Evolutionary conservation across 2,329 filamentous ascomycete genomes (phyloP).

Genomic region (Colletotrichum sp.): DNA sequence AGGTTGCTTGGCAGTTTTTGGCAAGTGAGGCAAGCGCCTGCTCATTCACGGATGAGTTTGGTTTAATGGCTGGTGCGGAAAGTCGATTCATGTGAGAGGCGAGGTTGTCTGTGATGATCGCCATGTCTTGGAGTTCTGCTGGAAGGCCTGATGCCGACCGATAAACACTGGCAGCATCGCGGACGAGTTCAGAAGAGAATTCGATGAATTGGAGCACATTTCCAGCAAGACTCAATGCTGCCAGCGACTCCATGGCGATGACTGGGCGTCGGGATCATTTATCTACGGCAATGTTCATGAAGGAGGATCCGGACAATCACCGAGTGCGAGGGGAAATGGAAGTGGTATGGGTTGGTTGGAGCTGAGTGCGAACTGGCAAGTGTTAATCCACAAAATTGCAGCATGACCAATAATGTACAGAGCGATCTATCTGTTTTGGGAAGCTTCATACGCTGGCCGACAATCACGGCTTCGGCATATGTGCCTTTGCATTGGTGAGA

Average conservation of each 20-base stretch:
- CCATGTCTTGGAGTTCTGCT: background rate
- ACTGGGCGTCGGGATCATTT: background rate
- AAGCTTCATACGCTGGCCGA: background rate
- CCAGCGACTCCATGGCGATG: background rate
- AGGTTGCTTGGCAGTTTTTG: background rate
- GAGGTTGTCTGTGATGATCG: background rate
- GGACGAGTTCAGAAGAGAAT: background rate
- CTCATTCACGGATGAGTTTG: background rate
- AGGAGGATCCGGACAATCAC: too few relatives aligned
- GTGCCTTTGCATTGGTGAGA: too few relatives aligned
- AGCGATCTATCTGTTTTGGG: background rate
- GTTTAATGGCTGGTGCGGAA: background rate
- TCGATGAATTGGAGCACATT: background rate
- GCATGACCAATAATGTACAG: conserved; percentile 16
- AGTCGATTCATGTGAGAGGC: background rate
- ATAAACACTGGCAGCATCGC: background rate
- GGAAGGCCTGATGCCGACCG: background rate
- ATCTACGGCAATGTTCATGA: too few relatives aligned
- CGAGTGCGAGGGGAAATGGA: too few relatives aligned
- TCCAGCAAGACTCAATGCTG: background rate
- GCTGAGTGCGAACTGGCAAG: too few relatives aligned
- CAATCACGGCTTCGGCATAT: too few relatives aligned
- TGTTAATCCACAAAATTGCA: background rate
- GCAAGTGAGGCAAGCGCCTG: background rate
- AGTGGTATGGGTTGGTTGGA: too few relatives aligned